phyloP scores from a whole-genome alignment of 1,284 basidiomycete genomes.

The Fomitopsis schrenkii region DNA sequence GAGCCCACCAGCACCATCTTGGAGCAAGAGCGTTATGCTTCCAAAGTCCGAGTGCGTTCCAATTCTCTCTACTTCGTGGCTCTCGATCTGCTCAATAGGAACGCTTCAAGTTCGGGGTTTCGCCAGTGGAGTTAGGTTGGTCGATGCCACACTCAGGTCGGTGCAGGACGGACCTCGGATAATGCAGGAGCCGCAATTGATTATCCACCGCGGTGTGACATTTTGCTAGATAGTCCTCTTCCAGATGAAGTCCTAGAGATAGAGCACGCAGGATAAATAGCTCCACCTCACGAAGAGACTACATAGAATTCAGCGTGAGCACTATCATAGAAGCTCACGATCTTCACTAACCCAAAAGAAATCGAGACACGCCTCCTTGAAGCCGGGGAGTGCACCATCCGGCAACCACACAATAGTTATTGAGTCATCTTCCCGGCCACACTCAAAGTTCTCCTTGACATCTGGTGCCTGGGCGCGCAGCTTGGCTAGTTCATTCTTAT shows the following conservation, averaged over 20 bases:
- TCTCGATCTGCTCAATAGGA: conserved; percentile 28
- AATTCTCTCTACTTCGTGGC: conserved; percentile 43
- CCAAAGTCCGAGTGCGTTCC: conserved; percentile 58
- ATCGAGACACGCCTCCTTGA: conserved; percentile 45
- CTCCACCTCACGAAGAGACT: conserved; percentile 40
- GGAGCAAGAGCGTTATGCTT: conserved; percentile 53
- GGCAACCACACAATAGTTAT: conserved; percentile 60
- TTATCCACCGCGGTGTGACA: conserved; percentile 47
- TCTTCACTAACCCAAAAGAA: conserved; percentile 44
- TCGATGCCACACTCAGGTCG: not conserved
- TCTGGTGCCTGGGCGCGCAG: conserved; percentile 38
- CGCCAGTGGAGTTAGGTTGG: not conserved
- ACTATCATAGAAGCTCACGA: too few species aligned
- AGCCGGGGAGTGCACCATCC: conserved; percentile 50
- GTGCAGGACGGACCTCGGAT: conserved; percentile 37
- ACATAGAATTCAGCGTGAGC: not conserved
- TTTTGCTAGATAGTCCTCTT: conserved; percentile 41
- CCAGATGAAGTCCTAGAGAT: conserved; percentile 43
- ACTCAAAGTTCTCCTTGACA: conserved; percentile 56
- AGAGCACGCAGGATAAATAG: conserved; percentile 45
- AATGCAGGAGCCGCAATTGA: conserved; percentile 55
- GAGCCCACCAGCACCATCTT: conserved; percentile 56
- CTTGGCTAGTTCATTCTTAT: conserved; percentile 32
- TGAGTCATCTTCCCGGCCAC: conserved; percentile 38
- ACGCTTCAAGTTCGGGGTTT: conserved; percentile 26